Conservation (phyloP, 2,329 filamentous ascomycete genomes). For the Aspergillus quadricinctus region DNA sequence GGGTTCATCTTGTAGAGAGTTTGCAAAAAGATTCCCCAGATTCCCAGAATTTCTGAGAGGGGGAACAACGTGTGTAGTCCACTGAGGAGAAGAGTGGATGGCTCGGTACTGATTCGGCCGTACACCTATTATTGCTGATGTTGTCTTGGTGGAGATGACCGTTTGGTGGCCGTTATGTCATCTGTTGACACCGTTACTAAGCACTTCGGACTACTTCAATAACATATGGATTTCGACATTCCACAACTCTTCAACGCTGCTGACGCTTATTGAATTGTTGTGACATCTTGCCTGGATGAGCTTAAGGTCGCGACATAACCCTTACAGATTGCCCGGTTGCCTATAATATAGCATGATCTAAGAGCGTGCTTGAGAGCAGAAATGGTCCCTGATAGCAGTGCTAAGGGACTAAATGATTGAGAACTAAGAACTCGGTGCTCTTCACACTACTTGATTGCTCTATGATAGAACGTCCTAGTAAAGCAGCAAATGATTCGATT, state of each 20-base stretch:
- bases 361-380: too few species aligned
- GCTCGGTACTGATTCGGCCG: background rate
- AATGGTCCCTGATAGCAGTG: too few species aligned
- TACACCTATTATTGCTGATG: background rate
- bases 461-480: background rate
- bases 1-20: constrained; percentile 49
- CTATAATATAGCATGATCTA: background rate
- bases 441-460: background rate
- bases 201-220: background rate
- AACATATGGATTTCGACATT: background rate
- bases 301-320: too few species aligned
- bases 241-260: background rate
- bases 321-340: too few species aligned
- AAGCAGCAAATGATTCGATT: too few species aligned
- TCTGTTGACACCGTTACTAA: background rate
- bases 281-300: background rate
- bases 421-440: background rate
- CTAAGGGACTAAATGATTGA: background rate
- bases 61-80: background rate
- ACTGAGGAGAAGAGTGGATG: constrained; percentile 5
- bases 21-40: constrained; percentile 3
- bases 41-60: background rate
- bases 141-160: background rate
- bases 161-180: background rate
- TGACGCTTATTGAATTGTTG: background rate